phyloP scores from a whole-genome alignment of 495 filamentous ascomycete genomes.

The Aspergillus affinis region DNA sequence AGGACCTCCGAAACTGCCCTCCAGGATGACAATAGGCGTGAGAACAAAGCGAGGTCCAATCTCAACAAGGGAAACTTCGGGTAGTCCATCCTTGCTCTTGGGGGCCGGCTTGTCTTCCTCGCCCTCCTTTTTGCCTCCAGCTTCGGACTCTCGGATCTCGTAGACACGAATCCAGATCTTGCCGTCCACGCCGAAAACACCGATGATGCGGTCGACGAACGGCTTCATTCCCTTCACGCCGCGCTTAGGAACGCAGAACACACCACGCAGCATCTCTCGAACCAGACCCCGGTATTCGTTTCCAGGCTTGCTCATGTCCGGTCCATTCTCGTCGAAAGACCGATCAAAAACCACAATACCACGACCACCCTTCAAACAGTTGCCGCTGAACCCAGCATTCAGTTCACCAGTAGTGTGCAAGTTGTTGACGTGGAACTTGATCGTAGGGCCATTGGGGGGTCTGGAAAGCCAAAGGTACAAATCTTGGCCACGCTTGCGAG shows the following conservation, averaged over 20 bases:
- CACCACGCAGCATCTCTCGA: slow-evolving; percentile 78
- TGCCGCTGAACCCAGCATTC: slow-evolving; percentile 81
- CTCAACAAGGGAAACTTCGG: slow-evolving; percentile 82
- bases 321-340: slow-evolving; percentile 69
- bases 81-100: slow-evolving; percentile 46
- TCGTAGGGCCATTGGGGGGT: slow-evolving; percentile 90
- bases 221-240: slow-evolving; percentile 86
- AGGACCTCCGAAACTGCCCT: slow-evolving; percentile 92
- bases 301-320: slow-evolving; percentile 41
- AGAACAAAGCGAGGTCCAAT: slow-evolving; percentile 94
- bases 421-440: slow-evolving; percentile 65
- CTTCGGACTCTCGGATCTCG: slow-evolving; percentile 85
- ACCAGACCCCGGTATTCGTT: slow-evolving; percentile 46
- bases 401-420: slow-evolving; percentile 95
- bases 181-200: slow-evolving; percentile 87
- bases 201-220: slow-evolving; percentile 93
- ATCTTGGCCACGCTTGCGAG: slow-evolving; percentile 84
- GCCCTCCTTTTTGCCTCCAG: slow-evolving; percentile 34
- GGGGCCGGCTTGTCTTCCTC: slow-evolving; percentile 33
- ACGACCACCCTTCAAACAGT: slow-evolving; percentile 93
- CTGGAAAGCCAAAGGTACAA: slow-evolving; percentile 92
- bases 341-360: slow-evolving; percentile 92
- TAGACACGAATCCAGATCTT: slow-evolving; percentile 97
- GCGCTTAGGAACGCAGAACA: slow-evolving; percentile 87
- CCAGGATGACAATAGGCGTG: slow-evolving; percentile 93